These are phyloP conservation scores for Tubosaeta brunneosetosa DNA, from an alignment of 768 basidiomycete genomes.

Conservation along the genomic window DNA sequence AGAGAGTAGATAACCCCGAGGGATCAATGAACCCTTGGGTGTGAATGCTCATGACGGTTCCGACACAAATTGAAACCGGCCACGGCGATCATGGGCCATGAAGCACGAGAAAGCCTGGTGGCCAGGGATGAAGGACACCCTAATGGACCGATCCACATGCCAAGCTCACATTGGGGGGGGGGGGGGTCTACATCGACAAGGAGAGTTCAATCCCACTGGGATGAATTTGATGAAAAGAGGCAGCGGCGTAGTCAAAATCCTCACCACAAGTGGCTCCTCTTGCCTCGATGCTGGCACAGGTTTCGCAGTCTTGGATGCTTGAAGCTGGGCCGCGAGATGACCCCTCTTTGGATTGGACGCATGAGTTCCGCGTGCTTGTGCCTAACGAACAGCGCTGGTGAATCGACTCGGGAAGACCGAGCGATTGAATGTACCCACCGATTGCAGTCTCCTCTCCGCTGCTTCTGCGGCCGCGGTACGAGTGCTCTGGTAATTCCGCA, in stretches of 20 bases:
- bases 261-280: slow-evolving; percentile 43
- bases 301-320: slow-evolving; percentile 35
- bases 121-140: slow-evolving; percentile 21
- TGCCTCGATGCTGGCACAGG: slow-evolving; percentile 36
- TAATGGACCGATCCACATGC: slow-evolving; percentile 19
- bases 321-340: slow-evolving; percentile 39
- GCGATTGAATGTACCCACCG: slow-evolving; percentile 36
- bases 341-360: slow-evolving; percentile 44
- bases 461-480: slow-evolving; percentile 58
- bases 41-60: slow-evolving; percentile 28
- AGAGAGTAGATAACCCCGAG: slow-evolving; percentile 28
- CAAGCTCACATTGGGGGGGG: slow-evolving; percentile 20
- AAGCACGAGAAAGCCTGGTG: slow-evolving; percentile 34
- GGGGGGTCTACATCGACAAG: slow-evolving; percentile 17
- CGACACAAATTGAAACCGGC: slow-evolving; percentile 26
- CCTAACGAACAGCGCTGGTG: slow-evolving; percentile 28
- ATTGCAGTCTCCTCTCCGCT: slow-evolving; percentile 55
- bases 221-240: slow-evolving; percentile 28
- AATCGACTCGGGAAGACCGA: slow-evolving; percentile 18
- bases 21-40: slow-evolving; percentile 25
- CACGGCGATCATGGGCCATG: slow-evolving; percentile 30
- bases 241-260: slow-evolving; percentile 18
- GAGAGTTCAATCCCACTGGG: slow-evolving; percentile 40
- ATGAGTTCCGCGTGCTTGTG: slow-evolving; percentile 40
- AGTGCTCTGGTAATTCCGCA: slow-evolving; percentile 23